A percentile compares a stretch with the other conserved stretches of the same genome.
phyloP scores from a whole-genome alignment of 2,329 filamentous ascomycete genomes.

The Tolypocladium capitatum region DNA sequence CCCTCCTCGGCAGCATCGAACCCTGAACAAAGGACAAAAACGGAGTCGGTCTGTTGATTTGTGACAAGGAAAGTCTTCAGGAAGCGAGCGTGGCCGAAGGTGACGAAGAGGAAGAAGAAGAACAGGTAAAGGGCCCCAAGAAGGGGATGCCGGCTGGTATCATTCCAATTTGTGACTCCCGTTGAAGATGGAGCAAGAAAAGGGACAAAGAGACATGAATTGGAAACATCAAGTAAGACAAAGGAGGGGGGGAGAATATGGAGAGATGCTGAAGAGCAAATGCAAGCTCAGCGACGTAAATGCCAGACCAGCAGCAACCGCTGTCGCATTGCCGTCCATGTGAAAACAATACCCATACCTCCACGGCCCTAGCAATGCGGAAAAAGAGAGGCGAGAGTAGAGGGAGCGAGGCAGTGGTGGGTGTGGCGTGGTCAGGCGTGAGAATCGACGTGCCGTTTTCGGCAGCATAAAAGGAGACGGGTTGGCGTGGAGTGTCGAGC shows the following conservation, averaged over 20 bases:
- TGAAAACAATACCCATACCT: neutral
- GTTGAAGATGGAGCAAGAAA: neutral
- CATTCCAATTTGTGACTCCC: neutral
- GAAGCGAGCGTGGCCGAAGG: neutral
- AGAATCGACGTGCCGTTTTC: neutral
- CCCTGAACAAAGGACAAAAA: neutral
- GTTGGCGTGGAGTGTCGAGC: too few relatives aligned
- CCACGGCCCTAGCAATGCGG: neutral
- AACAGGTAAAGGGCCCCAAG: neutral
- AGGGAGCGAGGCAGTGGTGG: neutral
- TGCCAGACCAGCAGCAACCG: neutral
- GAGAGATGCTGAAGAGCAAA: neutral
- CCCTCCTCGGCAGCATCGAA: neutral
- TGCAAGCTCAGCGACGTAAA: neutral
- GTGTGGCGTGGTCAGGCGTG: neutral
- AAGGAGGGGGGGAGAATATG: neutral
- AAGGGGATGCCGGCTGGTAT: conserved; percentile 1
- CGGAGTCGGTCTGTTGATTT: neutral
- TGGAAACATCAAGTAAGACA: neutral
- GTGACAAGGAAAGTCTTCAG: neutral
- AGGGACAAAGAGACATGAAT: neutral
- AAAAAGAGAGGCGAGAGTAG: neutral
- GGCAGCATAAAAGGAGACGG: neutral
- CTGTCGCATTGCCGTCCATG: neutral
- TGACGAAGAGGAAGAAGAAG: neutral